Percentiles rank a stretch among this genome's conserved stretches.
Conservation (phyloP, 140 eudicot genomes). For the Anethum foeniculum region DNA sequence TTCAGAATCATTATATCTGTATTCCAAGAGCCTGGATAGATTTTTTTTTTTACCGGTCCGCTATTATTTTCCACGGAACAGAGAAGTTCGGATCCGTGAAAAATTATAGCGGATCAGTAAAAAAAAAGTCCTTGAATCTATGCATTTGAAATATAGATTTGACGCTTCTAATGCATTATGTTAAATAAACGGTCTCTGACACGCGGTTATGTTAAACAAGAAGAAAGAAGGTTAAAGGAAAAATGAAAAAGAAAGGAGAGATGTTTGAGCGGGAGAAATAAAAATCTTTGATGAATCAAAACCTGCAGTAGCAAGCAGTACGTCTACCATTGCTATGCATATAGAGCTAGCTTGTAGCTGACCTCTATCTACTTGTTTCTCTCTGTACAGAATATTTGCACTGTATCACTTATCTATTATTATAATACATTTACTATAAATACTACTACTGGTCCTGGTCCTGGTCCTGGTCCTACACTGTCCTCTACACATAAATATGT, state of each 20-base stretch:
- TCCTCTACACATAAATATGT: neutral
- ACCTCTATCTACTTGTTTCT: neutral
- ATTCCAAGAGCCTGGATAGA: no score
- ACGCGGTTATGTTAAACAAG: neutral
- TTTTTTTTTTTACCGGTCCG: no score
- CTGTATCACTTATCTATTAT: neutral
- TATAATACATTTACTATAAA: neutral
- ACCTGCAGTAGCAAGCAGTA: neutral
- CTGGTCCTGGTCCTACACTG: constrained; percentile 5
- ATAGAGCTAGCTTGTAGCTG: neutral
- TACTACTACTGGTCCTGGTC: neutral
- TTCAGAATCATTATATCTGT: no score
- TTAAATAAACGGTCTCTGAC: no score
- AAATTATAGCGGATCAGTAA: no score
- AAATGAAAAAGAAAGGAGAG: neutral
- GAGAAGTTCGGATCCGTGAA: no score
- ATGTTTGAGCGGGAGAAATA: neutral
- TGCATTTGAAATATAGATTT: no score
- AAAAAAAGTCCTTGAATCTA: no score
- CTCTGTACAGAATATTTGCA: neutral
- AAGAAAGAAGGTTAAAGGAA: neutral
- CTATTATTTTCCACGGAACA: no score
- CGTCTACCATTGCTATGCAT: neutral
- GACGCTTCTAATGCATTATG: no score
- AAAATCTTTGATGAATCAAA: neutral